Evolutionary conservation across 257 asterid species (phyloP).

Genomic region (Solanum corneliomulleri): DNA sequence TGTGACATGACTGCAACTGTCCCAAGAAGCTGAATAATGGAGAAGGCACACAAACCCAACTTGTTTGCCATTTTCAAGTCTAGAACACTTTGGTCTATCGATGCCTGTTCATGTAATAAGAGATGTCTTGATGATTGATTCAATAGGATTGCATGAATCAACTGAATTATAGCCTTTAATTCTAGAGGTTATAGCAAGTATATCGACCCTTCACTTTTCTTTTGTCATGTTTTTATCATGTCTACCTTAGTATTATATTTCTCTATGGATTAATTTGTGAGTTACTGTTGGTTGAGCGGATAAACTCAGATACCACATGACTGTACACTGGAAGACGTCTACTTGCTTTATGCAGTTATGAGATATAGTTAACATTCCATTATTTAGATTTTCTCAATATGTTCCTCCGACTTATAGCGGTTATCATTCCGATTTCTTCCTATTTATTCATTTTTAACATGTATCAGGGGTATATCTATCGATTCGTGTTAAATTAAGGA

Average conservation of each 20-base stretch:
- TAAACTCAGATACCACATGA: background rate
- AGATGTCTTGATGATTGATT: background rate
- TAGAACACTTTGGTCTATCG: slow-evolving; percentile 81
- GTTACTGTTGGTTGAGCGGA: background rate
- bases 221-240: background rate
- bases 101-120: slow-evolving; percentile 35
- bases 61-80: slow-evolving; percentile 82
- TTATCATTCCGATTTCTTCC: background rate
- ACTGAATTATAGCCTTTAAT: background rate
- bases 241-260: background rate
- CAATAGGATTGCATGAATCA: background rate
- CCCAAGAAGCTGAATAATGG: slow-evolving; percentile 77
- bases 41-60: slow-evolving; percentile 91
- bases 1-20: slow-evolving; percentile 92
- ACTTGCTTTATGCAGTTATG: background rate
- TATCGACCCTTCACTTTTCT: background rate
- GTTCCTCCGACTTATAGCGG: background rate
- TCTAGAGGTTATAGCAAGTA: background rate
- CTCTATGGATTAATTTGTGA: background rate
- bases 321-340: background rate
- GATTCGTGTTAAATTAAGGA: background rate
- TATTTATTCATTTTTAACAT: background rate
- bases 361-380: background rate
- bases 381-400: background rate
- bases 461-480: background rate